A percentile compares a stretch with the other conserved stretches of the same genome.
These are phyloP conservation scores for Paraphysoderma sedebokerense DNA, from an alignment of 371 early-diverging fungal species.

Conservation along the genomic window DNA sequence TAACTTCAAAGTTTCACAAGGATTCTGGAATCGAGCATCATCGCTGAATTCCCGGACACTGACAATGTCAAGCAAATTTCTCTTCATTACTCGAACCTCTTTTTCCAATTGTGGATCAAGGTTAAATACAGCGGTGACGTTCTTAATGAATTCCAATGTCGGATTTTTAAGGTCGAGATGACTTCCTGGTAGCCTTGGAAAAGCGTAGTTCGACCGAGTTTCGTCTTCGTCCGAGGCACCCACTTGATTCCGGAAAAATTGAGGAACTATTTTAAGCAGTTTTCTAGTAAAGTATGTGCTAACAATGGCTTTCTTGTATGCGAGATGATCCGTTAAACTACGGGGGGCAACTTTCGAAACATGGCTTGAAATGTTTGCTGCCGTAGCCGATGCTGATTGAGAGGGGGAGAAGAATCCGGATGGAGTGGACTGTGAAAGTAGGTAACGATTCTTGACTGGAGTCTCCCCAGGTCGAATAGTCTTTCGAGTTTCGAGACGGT, in stretches of 20 bases:
- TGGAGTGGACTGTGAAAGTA: too few relatives aligned
- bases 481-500: too few relatives aligned
- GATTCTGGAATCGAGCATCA: slow-evolving; percentile 54
- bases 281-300: slow-evolving; percentile 22
- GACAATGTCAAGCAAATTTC: slow-evolving; percentile 52
- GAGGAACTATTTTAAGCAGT: slow-evolving; percentile 13
- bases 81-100: slow-evolving; percentile 47
- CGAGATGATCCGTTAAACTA: too few relatives aligned
- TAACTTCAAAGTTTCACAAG: slow-evolving; percentile 56
- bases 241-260: slow-evolving; percentile 11
- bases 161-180: slow-evolving; percentile 30
- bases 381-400: too few relatives aligned
- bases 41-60: slow-evolving; percentile 60
- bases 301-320: too few relatives aligned
- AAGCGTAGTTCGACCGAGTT: slow-evolving; percentile 12
- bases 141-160: slow-evolving; percentile 63
- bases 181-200: slow-evolving; percentile 52
- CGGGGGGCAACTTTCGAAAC: too few relatives aligned
- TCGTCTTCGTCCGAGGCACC: not conserved
- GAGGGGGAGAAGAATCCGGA: too few relatives aligned
- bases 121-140: slow-evolving; percentile 44
- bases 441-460: too few relatives aligned
- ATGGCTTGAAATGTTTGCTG: too few relatives aligned
- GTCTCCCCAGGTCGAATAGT: too few relatives aligned
- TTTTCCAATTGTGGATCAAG: slow-evolving; percentile 45